Base-by-base conservation (phyloP, 116 monocot species). In the Posidonia oceanica region DNA sequence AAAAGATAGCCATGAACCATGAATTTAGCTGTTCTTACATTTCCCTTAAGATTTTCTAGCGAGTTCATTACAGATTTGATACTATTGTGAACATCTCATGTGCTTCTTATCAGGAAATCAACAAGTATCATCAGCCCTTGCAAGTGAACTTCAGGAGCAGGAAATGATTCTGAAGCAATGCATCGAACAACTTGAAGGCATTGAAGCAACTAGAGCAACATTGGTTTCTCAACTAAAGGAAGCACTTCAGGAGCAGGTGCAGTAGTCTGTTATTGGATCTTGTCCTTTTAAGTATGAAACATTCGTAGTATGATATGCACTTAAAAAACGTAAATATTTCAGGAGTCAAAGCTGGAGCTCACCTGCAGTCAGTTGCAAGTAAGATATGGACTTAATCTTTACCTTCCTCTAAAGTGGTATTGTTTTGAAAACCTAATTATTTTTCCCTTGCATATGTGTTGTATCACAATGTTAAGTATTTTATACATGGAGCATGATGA, bases 191-290 rank as follows among this genome's bases (percentile, higher is more conserved):
- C 87, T 96, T 69, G 76, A 85, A 80, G 80, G 65, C 65, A 67
- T 85, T 67, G 83, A 85, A 81, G 69, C 81, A 68, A 59, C 69
- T 52, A 96, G 96, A 79, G 63, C 72, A 77, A 40, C 83, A 22
- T 76, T 96, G 54, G 66, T 91, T 74, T 54, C 68, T 68, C 78
- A 85, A 78, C 77, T 96, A 52, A 86, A 82, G 71, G 89, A 96
- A 76, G 96, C 86, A 57, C 71, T 91, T 57, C 67, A 75, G 69
- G 89, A 91, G 72, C 96, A 96, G 89, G 96, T 91, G 53, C 53
- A 23, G 48, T 48, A 48, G 12, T 53, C 36, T 65, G 14, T 38
- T 17, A 6, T 16, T 65, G 7, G n/a, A 64, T 16, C 14, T 29
- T 29, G 29, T 1, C 64, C 39, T n/a, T 3, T 42, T 65, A 58